These are phyloP conservation scores for Populus trichocarpa DNA, from an alignment of 441 rosid species.

Conservation along the genomic window DNA sequence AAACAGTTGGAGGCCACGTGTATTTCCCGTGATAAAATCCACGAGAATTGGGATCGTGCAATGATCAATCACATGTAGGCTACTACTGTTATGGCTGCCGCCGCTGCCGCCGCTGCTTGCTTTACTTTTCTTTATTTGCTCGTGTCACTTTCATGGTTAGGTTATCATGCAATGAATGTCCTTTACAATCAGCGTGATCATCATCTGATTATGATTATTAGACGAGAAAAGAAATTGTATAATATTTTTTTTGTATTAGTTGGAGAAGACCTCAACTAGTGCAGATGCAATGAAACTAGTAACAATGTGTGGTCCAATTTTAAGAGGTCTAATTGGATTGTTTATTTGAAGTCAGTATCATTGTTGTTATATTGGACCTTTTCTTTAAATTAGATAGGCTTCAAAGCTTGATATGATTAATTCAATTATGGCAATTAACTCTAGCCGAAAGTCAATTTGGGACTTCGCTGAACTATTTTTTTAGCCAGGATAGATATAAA, in stretches of 20 bases:
- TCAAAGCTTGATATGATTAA: neutral
- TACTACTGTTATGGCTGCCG: neutral
- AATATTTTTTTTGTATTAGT: neutral
- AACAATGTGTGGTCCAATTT: neutral
- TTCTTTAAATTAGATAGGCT: neutral
- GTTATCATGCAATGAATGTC: too few species aligned
- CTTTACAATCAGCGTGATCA: neutral
- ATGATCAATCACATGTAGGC: neutral
- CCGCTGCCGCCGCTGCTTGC: neutral
- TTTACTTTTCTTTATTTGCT: too few species aligned
- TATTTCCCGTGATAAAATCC: too few species aligned
- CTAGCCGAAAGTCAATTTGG: too few species aligned
- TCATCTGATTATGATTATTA: neutral
- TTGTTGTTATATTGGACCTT: neutral
- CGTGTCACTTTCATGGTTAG: too few species aligned
- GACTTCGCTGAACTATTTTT: fast-evolving
- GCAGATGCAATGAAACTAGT: neutral
- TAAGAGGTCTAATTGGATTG: neutral
- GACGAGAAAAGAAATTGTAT: neutral
- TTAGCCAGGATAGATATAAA: too few species aligned
- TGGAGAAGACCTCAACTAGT: neutral
- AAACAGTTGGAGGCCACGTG: neutral
- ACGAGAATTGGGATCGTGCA: neutral
- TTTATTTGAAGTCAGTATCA: neutral
- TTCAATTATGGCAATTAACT: neutral